phyloP scores from a whole-genome alignment of 2,329 filamentous ascomycete genomes.

The Aspergillaceae sp. region DNA sequence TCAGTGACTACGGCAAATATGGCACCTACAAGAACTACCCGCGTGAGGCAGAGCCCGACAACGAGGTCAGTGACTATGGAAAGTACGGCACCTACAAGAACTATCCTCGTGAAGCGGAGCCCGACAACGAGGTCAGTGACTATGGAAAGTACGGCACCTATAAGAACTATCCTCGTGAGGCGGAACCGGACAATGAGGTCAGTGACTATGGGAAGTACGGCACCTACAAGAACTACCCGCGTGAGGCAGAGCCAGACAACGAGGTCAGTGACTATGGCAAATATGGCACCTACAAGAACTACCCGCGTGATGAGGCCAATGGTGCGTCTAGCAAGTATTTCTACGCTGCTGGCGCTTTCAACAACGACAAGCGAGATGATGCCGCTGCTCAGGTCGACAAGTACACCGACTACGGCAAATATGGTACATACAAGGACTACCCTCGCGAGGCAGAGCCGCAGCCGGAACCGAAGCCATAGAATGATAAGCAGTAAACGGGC shows the following conservation, averaged over 20 bases:
- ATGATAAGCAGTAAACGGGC: no score
- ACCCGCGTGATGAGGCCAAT: background rate
- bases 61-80: background rate
- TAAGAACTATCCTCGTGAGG: constrained; percentile 2
- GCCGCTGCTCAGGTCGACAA: background rate
- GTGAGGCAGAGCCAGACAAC: background rate
- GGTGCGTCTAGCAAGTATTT: no score
- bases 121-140: background rate
- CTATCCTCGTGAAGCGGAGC: background rate
- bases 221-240: constrained; percentile 7
- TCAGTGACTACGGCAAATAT: constrained; percentile 3
- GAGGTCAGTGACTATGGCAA: constrained; percentile 1
- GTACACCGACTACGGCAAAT: constrained; percentile 13
- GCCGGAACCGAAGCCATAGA: no score
- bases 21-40: background rate
- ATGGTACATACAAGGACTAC: constrained; percentile 7
- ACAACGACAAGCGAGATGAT: background rate
- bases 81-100: background rate
- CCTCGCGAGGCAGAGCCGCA: no score
- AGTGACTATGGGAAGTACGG: constrained; percentile 10
- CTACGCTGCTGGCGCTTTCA: no score
- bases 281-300: constrained; percentile 2
- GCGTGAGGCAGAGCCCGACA: background rate
- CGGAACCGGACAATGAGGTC: background rate
- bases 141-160: constrained; percentile 2